Conservation (phyloP, 2,329 filamentous ascomycete genomes). For the Colletotrichum eremochloae region DNA sequence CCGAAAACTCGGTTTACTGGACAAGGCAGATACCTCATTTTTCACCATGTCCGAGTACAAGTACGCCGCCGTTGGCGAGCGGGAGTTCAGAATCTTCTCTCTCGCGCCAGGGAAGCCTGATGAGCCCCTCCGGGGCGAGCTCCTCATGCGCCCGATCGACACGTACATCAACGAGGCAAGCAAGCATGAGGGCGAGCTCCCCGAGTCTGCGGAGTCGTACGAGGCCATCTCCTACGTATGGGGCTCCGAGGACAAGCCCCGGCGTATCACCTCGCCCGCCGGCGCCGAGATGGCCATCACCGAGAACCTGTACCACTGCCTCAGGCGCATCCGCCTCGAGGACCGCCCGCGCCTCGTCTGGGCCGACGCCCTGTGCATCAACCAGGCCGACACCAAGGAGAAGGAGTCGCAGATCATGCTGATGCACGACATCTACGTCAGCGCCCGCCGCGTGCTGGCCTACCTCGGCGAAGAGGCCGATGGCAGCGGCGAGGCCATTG, state of each 20-base stretch:
- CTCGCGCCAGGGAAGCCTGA: slow-evolving; percentile 25
- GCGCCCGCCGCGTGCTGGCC: slow-evolving; percentile 44
- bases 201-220: slow-evolving; percentile 27
- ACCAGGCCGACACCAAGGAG: slow-evolving; percentile 40
- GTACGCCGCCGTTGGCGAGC: slow-evolving; percentile 29
- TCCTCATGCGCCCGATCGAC: slow-evolving; percentile 26
- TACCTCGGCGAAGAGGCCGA: slow-evolving; percentile 47
- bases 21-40: not conserved
- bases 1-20: not conserved
- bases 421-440: slow-evolving; percentile 44
- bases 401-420: slow-evolving; percentile 42
- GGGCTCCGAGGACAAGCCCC: slow-evolving; percentile 37
- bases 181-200: slow-evolving; percentile 29
- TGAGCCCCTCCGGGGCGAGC: slow-evolving; percentile 28
- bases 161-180: slow-evolving; percentile 34
- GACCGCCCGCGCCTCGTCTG: slow-evolving; percentile 39
- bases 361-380: slow-evolving; percentile 45
- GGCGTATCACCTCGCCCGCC: slow-evolving; percentile 14
- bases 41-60: slow-evolving; percentile 22
- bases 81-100: slow-evolving; percentile 35
- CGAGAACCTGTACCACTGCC: slow-evolving; percentile 32
- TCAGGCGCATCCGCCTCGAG: slow-evolving; percentile 34
- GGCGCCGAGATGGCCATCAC: slow-evolving; percentile 31
- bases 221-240: slow-evolving; percentile 43
- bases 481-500: slow-evolving; percentile 33